Percentiles rank a stretch among this genome's conserved stretches.
Conservation (phyloP, 78 protist genomes). For the Pigoraptor vietnamica region DNA sequence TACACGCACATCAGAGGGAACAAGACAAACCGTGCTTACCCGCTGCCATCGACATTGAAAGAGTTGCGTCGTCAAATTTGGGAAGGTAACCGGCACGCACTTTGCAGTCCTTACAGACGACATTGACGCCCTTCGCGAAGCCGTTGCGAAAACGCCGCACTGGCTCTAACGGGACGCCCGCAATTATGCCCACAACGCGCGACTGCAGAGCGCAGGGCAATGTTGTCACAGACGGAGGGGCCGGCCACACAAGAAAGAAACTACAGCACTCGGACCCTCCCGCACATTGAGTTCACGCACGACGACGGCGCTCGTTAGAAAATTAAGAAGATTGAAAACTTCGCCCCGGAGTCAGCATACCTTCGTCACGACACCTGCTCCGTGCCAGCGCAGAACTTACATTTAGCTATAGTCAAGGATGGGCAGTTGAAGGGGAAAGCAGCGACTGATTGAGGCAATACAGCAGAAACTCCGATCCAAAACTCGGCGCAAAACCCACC, state of each 20-base stretch:
- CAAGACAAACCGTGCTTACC: not conserved
- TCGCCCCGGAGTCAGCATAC: not conserved
- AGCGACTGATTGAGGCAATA: not conserved
- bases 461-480: not conserved
- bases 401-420: too few relatives aligned
- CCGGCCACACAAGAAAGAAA: not conserved
- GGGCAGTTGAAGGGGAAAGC: not conserved
- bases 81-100: not conserved
- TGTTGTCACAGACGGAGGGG: not conserved
- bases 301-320: not conserved
- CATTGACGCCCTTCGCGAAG: not conserved
- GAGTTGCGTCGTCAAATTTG: not conserved
- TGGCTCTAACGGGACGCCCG: not conserved
- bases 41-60: not conserved
- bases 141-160: not conserved
- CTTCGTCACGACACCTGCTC: not conserved
- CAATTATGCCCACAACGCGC: not conserved
- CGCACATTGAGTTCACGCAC: not conserved
- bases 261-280: not conserved
- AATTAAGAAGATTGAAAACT: not conserved
- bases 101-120: not conserved
- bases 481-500: too few relatives aligned
- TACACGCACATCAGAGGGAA: not conserved
- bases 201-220: not conserved
- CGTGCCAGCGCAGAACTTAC: not conserved